phyloP scores from a whole-genome alignment of 306 rosid species.

The Citrullus amarus region DNA sequence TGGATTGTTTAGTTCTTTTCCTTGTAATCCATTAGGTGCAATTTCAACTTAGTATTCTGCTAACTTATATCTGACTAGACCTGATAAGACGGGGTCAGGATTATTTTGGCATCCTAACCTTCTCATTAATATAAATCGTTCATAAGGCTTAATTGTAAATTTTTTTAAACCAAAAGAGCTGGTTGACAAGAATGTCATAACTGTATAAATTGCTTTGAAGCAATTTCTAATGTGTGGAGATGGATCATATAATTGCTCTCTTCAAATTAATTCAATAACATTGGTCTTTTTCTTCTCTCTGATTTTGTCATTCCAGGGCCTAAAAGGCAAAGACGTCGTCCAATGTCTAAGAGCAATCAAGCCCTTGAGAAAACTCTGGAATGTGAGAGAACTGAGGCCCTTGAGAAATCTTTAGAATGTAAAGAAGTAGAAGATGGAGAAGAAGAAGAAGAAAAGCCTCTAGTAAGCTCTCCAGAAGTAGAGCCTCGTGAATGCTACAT shows the following conservation, averaged over 20 bases:
- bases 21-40: not conserved
- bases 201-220: not conserved
- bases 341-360: not conserved
- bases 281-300: not conserved
- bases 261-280: not conserved
- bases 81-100: not conserved
- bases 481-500: not conserved
- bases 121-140: not conserved
- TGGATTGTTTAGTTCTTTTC: not conserved
- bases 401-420: constrained; percentile 7
- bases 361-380: constrained; percentile 8
- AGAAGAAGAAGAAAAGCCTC: not conserved
- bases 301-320: not conserved
- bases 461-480: not conserved
- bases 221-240: not conserved
- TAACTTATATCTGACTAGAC: not conserved
- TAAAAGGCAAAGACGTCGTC: constrained; percentile 2
- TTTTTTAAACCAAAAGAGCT: not conserved
- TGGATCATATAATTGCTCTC: not conserved
- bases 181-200: not conserved
- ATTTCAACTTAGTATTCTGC: not conserved
- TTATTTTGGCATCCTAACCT: not conserved
- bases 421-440: not conserved
- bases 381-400: not conserved
- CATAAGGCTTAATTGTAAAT: not conserved